A percentile compares a stretch with the other conserved stretches of the same genome.
These are phyloP conservation scores for Cadophora sp. DNA, from an alignment of 2,329 filamentous ascomycete genomes.

Conservation along the genomic window DNA sequence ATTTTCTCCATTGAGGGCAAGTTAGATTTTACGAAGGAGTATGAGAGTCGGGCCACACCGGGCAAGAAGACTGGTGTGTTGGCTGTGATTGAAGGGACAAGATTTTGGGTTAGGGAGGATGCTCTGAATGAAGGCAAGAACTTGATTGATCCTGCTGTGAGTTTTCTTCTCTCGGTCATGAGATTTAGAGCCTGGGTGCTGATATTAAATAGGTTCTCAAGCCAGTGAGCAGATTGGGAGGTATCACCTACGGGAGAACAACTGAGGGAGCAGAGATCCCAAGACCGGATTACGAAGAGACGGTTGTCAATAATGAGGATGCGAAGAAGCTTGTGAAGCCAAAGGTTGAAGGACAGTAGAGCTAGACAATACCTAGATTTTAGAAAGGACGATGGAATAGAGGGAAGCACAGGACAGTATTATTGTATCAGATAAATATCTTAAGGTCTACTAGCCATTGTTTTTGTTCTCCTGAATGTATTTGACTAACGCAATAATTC, in stretches of 20 bases:
- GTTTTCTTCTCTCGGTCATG: constrained; percentile 39
- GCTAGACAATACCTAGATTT: not conserved
- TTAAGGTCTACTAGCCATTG: not conserved
- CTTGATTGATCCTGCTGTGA: constrained; percentile 73
- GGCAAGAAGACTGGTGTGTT: constrained; percentile 79
- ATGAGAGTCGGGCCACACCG: constrained; percentile 72
- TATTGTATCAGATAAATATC: not conserved
- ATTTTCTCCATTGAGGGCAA: constrained; percentile 84
- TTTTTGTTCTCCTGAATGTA: too few species aligned
- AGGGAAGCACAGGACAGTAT: not conserved
- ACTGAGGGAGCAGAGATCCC: constrained; percentile 76
- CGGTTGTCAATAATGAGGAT: constrained; percentile 58
- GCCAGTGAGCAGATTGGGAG: constrained; percentile 80
- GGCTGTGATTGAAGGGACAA: constrained; percentile 80
- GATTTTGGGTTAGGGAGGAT: constrained; percentile 91
- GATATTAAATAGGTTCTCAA: constrained; percentile 62
- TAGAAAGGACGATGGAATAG: not conserved
- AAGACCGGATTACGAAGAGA: constrained; percentile 57
- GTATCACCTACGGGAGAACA: constrained; percentile 81
- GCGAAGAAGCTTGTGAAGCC: constrained; percentile 62
- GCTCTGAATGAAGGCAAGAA: constrained; percentile 80
- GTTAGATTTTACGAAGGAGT: constrained; percentile 77
- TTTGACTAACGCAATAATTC: too few species aligned
- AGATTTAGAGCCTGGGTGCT: constrained; percentile 22
- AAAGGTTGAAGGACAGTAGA: constrained; percentile 50